Conservation (phyloP, 345 rosid genomes). For the Trapa bicornis region DNA sequence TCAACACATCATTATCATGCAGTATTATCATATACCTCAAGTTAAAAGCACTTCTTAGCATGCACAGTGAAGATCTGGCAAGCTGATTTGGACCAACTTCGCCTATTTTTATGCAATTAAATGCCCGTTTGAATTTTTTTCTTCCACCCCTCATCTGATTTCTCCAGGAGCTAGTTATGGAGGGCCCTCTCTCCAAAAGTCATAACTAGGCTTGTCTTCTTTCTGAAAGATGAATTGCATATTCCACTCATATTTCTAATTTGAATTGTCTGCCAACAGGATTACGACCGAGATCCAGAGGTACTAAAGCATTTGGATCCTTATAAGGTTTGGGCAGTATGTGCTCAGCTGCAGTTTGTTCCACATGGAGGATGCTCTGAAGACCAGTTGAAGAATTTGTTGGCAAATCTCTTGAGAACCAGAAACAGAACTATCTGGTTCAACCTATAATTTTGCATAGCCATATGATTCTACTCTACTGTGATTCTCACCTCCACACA, state of each 20-base stretch:
- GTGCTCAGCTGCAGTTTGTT: constrained; percentile 50
- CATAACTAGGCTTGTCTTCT: not conserved
- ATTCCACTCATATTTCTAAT: not conserved
- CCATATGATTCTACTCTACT: not conserved
- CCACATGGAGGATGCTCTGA: constrained; percentile 19
- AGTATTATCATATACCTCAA: not conserved
- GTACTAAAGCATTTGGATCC: constrained; percentile 40
- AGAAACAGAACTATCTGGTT: constrained; percentile 8
- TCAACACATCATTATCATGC: not conserved
- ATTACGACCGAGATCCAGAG: constrained; percentile 63
- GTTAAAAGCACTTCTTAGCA: not conserved
- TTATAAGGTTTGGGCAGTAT: constrained; percentile 39
- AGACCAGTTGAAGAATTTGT: constrained; percentile 29
- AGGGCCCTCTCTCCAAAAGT: not conserved
- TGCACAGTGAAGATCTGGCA: not conserved
- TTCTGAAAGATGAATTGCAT: not conserved
- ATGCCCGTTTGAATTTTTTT: not conserved
- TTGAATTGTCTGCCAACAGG: constrained; percentile 24
- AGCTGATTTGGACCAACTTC: not conserved
- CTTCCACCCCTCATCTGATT: not conserved
- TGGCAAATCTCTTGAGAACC: constrained; percentile 19
- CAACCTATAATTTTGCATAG: not conserved
- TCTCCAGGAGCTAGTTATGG: not conserved
- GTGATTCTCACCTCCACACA: not conserved
- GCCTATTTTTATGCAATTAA: too few relatives aligned